A percentile compares a stretch with the other conserved stretches of the same genome.
Evolutionary conservation across 139 green algal genomes (phyloP).

Genomic region (Diplosphaera chodatii): DNA sequence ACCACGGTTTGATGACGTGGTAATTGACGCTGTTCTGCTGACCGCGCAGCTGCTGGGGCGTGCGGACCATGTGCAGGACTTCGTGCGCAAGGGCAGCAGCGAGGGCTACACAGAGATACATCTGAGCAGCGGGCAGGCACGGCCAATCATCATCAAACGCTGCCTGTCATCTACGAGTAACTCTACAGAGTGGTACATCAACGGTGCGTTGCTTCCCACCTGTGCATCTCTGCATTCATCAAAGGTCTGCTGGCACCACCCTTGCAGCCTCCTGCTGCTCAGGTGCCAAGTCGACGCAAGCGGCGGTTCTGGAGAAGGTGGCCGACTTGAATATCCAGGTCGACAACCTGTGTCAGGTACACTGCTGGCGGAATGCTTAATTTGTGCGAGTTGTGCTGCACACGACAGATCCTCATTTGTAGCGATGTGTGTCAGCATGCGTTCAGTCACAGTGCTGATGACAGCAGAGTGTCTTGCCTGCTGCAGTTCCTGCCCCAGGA

Average conservation of each 20-base stretch:
- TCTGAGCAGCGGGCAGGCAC: conserved; percentile 40
- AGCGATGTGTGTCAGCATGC: no score
- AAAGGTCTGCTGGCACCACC: no score
- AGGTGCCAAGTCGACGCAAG: conserved; percentile 25
- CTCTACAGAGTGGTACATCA: conserved; percentile 53
- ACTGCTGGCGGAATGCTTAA: no score
- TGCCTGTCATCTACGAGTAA: conserved; percentile 29
- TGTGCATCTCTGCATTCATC: no score
- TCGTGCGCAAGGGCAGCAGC: conserved; percentile 57
- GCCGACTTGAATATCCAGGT: conserved; percentile 85
- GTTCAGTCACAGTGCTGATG: no score
- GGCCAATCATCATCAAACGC: conserved; percentile 31
- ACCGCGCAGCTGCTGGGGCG: conserved; percentile 66
- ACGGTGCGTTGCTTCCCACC: no score
- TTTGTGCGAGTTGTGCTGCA: no score
- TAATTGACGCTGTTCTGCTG: not conserved
- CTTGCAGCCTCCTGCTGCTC: no score
- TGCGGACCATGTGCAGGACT: conserved; percentile 71
- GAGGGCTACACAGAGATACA: conserved; percentile 63
- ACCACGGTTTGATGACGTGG: no score
- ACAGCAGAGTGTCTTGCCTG: no score
- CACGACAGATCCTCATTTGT: no score
- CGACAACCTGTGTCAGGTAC: conserved; percentile 92
- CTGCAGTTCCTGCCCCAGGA: conserved; percentile 93
- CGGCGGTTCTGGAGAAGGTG: conserved; percentile 58